Evolutionary conservation across 73 alveolate species (phyloP).

Genomic region (Paramecium octaurelia): DNA sequence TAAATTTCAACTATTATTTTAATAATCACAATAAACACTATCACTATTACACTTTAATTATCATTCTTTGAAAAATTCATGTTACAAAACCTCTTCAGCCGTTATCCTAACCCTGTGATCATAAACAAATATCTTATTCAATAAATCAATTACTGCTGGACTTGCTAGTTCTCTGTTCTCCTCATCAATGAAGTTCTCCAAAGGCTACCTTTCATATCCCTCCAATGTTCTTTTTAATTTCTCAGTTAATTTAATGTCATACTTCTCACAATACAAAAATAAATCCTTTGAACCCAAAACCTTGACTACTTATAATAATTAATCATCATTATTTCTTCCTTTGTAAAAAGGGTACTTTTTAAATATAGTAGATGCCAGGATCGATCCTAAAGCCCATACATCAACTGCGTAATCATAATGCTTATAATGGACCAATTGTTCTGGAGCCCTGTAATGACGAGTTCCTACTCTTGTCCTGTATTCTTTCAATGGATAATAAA

Average conservation of each 20-base stretch:
- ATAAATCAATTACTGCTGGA: neutral
- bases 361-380: constrained; percentile 76
- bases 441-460: constrained; percentile 95
- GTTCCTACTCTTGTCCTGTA: constrained; percentile 77
- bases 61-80: neutral
- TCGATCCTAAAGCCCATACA: constrained; percentile 91
- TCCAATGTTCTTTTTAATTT: neutral
- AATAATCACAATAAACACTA: neutral
- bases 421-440: constrained; percentile 74
- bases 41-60: neutral
- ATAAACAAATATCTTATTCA: constrained; percentile 24
- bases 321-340: constrained; percentile 60
- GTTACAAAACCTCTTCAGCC: neutral
- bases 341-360: constrained; percentile 74
- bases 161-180: neutral
- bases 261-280: neutral
- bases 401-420: constrained; percentile 86
- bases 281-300: constrained; percentile 27
- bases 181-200: neutral
- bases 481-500: constrained; percentile 32
- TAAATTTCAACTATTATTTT: neutral
- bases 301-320: constrained; percentile 25
- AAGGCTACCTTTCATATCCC: neutral
- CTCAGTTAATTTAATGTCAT: neutral
- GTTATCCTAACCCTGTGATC: neutral